These are phyloP conservation scores for Podosphaera aphanis DNA, from an alignment of 2,329 filamentous ascomycete species.

Conservation along the genomic window DNA sequence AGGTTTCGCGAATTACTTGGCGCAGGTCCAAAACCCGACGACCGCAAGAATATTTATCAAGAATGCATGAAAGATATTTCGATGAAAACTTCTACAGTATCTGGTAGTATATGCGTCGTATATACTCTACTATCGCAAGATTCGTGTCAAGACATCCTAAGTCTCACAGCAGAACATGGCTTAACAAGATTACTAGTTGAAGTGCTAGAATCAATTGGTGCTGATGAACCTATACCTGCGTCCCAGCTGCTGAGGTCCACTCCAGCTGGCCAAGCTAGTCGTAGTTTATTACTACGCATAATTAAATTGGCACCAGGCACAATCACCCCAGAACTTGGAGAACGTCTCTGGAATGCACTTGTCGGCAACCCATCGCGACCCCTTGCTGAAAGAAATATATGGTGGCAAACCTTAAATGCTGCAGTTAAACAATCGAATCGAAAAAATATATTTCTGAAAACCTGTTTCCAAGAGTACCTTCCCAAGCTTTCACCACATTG, in stretches of 20 bases:
- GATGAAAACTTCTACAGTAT: conserved; percentile 34
- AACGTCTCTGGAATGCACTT: conserved; percentile 46
- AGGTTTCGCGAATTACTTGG: conserved; percentile 37
- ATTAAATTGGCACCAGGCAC: conserved; percentile 36
- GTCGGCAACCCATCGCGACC: conserved; percentile 40
- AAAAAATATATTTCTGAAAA: conserved; percentile 30
- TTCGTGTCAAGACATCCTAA: conserved; percentile 26
- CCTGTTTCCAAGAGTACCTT: conserved; percentile 32
- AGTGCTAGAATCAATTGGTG: conserved; percentile 30
- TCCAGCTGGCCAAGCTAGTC: conserved; percentile 26
- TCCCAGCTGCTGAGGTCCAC: conserved; percentile 16
- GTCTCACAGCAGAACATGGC: conserved; percentile 35
- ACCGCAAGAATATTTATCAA: conserved; percentile 37
- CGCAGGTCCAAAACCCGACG: conserved; percentile 28
- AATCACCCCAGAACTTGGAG: conserved; percentile 37
- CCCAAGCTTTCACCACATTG: conserved; percentile 30
- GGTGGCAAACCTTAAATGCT: conserved; percentile 43
- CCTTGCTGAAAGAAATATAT: conserved; percentile 35
- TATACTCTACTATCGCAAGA: conserved; percentile 24
- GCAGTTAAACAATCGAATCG: conserved; percentile 19
- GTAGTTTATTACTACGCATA: conserved; percentile 32
- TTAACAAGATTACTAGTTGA: conserved; percentile 37
- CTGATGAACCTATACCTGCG: conserved; percentile 9
- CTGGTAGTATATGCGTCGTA: conserved; percentile 51
- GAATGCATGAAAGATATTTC: conserved; percentile 47